Evolutionary conservation across 2,329 filamentous ascomycete genomes (phyloP).

Genomic region (Dothistroma pini): DNA sequence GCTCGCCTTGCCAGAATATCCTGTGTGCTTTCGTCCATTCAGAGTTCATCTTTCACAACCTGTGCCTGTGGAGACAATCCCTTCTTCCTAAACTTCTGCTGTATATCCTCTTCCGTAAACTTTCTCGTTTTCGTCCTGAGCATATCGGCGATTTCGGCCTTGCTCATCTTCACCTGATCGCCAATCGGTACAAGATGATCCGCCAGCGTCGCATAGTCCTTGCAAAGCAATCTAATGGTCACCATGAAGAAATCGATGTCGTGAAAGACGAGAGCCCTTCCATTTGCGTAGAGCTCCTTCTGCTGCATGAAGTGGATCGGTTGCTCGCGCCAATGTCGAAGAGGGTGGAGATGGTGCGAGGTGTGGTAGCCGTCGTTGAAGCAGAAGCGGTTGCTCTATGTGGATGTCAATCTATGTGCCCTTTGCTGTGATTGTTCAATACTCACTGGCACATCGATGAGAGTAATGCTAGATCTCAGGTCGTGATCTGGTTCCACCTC

Average conservation of each 20-base stretch:
- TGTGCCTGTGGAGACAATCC: neutral
- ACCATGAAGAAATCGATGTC: slow-evolving; percentile 78
- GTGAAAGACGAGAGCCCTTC: slow-evolving; percentile 70
- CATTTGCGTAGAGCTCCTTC: slow-evolving; percentile 61
- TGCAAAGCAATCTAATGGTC: slow-evolving; percentile 62
- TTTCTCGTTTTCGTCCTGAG: slow-evolving; percentile 61
- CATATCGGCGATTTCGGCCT: slow-evolving; percentile 60
- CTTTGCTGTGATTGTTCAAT: neutral
- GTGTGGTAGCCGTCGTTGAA: slow-evolving; percentile 81
- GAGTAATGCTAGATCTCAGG: slow-evolving; percentile 71
- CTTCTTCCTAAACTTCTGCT: slow-evolving; percentile 47
- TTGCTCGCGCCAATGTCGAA: slow-evolving; percentile 76
- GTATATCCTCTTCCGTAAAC: slow-evolving; percentile 63
- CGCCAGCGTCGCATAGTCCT: slow-evolving; percentile 68
- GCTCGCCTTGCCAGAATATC: no score
- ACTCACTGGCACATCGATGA: slow-evolving; percentile 71
- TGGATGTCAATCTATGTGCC: neutral
- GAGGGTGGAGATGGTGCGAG: slow-evolving; percentile 72
- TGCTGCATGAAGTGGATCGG: slow-evolving; percentile 67
- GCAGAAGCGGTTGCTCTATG: slow-evolving; percentile 72
- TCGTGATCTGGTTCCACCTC: slow-evolving; percentile 70
- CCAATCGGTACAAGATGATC: slow-evolving; percentile 71
- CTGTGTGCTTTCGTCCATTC: neutral
- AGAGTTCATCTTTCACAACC: neutral
- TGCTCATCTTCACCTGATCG: slow-evolving; percentile 61